Conservation (phyloP, 2,329 filamentous ascomycete genomes). For the Pezicula rhizophila region DNA sequence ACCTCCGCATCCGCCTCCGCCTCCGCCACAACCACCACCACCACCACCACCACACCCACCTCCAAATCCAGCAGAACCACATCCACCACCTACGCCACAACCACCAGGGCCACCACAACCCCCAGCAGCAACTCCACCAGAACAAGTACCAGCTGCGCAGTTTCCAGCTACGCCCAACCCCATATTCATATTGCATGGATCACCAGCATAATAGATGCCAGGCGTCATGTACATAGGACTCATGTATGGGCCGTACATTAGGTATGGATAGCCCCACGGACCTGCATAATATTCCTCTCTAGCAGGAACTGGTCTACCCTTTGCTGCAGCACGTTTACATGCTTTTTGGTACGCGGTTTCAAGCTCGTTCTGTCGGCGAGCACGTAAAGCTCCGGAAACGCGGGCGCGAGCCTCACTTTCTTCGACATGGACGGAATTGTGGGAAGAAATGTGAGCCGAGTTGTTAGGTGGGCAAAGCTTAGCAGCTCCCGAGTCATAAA, state of each 20-base stretch:
- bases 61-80: conserved; percentile 24
- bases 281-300: conserved; percentile 40
- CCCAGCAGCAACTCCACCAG: conserved; percentile 30
- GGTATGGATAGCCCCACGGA: conserved; percentile 43
- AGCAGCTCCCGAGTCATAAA: conserved; percentile 43
- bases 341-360: conserved; percentile 54
- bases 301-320: conserved; percentile 41
- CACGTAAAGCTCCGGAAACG: conserved; percentile 19
- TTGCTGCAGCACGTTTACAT: conserved; percentile 40
- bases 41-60: conserved; percentile 22
- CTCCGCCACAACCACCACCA: conserved; percentile 15
- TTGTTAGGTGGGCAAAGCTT: conserved; percentile 47
- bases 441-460: conserved; percentile 66
- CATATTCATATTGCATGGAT: conserved; percentile 30
- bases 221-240: conserved; percentile 35
- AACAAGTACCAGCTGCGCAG: conserved; percentile 45
- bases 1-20: conserved; percentile 11
- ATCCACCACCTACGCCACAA: conserved; percentile 37
- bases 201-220: conserved; percentile 40
- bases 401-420: conserved; percentile 17
- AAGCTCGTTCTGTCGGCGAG: conserved; percentile 32
- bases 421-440: conserved; percentile 54
- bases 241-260: conserved; percentile 42
- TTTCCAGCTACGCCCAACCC: conserved; percentile 33
- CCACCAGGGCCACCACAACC: conserved; percentile 32